Evolutionary conservation across 2,329 filamentous ascomycete species (phyloP), one percentile per base, ranked within the genome.

Genomic region (Fusarium subtropicale): DNA sequence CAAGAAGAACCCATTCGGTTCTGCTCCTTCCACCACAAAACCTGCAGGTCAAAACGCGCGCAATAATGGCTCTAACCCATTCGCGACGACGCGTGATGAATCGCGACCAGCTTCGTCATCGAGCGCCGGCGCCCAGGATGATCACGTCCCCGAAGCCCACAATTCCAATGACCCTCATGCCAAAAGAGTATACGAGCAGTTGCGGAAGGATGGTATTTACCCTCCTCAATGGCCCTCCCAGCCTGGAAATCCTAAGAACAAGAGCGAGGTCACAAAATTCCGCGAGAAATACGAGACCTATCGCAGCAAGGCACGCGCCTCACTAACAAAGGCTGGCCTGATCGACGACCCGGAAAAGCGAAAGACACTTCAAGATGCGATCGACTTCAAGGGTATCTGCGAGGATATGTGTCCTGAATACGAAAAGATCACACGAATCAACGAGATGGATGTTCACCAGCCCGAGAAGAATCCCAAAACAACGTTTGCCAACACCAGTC

Each of bases 331-430:
- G 64, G 87, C 84, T 16, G 86, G 85, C 13, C 79, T 90, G 10
- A 87, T 91, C 58, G 89, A 91, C 76, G 87, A 91, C 68, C 89
- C 89, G 4, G 85, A 89, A 33, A 86, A 88, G 71, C 85, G 86
- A 57, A 88, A 89, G 73, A 85, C 83, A 20, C 81, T 91, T 10
- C 83, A 87, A 60, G 85, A 91, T 74, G 89, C 89, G 9, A 87
- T 91, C 48, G 84, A 87, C 42, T 91, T 91, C 74, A 88, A 88
- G 74, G 89, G 89, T 16, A 90, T 89, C 46, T 91, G 88, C 71
- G 87, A 91, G 71, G 87, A 90, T 28, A 91, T 91, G 89, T 91
- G 89, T 64, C 89, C 89, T 7, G 87, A 90, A 66, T 90, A 86
- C 76, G 89, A 91, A 75, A 87, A 86, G 75, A 84, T 90, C 34